Base-by-base conservation (phyloP, 495 filamentous ascomycete genomes). In the Hypoxylon perforatum region DNA sequence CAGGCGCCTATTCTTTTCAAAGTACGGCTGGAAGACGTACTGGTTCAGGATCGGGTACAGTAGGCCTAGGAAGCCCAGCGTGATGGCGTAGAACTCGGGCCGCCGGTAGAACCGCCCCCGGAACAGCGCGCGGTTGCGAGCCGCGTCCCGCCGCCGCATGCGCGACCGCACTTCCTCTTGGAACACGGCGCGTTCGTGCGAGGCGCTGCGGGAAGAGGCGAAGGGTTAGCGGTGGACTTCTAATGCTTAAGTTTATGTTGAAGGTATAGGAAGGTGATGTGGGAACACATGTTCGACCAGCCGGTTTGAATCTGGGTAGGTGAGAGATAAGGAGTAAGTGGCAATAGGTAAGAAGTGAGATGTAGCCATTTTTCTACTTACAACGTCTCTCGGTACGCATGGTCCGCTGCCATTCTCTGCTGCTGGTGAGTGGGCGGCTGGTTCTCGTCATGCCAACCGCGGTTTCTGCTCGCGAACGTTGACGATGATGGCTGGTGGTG, bases 111-210 rank as follows among this genome's bases (percentile, higher is more conserved):
- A 28, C 15, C 23, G 41, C 17, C 65, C 55, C 48, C 65, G 59
- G 55, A 69, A 69, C 25, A 69, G 42, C 14, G 65, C 65, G 10
- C 45, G 41, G 59, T 69, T 69, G 42, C 65, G 65, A 0, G 65
- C 65, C 5, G 60, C 65, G 49, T 69, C 65, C 23, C 65, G 65
- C 28, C 65, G 65, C 15, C 65, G 59, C 8, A 60, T 60, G 1
- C 65, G 59, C 15, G 65, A 44, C 0, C 55, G 60, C 12, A 49
- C 60, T 56, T 69, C 65, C 10, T 69, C 65, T 56, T 69, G 65
- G 65, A 69, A 69, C 12, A 69, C 55, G 41, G 60, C 54, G 9
- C 65, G 59, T 51, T 69, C 65, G 65, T 69, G 65, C 18, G 65
- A 69, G 41, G 65, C 54, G 59, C 65, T n/a, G n/a, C n/a, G n/a